Evolutionary conservation across 176 grass and related monocot species (phyloP).

Genomic region (Musa beccarii): DNA sequence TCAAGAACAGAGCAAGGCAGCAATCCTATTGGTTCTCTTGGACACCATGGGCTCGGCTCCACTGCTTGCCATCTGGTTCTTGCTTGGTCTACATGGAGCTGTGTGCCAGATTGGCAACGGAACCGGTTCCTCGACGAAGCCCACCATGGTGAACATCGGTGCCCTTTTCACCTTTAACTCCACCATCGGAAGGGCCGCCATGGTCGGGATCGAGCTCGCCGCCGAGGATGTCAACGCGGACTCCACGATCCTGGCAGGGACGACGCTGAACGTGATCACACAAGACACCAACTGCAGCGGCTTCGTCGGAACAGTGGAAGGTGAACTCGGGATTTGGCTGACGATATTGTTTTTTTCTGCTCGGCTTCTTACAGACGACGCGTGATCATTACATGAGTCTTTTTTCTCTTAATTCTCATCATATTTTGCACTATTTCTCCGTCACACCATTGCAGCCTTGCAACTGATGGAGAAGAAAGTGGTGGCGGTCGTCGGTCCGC

Average conservation of each 20-base stretch:
- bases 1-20: background rate
- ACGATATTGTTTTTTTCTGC: background rate
- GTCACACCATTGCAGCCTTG: constrained; percentile 31
- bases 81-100: background rate
- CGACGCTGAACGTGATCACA: constrained; percentile 34
- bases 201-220: constrained; percentile 44
- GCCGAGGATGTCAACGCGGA: constrained; percentile 52
- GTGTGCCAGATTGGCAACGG: constrained; percentile 16
- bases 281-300: constrained; percentile 81
- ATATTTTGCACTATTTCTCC: background rate
- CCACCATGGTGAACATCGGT: constrained; percentile 37
- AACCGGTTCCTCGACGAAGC: constrained; percentile 17
- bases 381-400: too few relatives aligned
- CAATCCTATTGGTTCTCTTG: too few relatives aligned
- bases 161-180: constrained; percentile 61
- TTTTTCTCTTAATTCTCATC: background rate
- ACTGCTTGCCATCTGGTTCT: background rate
- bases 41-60: background rate
- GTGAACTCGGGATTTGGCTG: background rate
- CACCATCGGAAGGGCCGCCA: constrained; percentile 42
- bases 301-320: constrained; percentile 58
- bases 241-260: constrained; percentile 36
- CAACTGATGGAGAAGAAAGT: constrained; percentile 60
- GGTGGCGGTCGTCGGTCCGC: constrained; percentile 48
- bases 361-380: background rate